phyloP scores from a whole-genome alignment of 1,284 basidiomycete genomes.

The Bondarzewia mesenterica region DNA sequence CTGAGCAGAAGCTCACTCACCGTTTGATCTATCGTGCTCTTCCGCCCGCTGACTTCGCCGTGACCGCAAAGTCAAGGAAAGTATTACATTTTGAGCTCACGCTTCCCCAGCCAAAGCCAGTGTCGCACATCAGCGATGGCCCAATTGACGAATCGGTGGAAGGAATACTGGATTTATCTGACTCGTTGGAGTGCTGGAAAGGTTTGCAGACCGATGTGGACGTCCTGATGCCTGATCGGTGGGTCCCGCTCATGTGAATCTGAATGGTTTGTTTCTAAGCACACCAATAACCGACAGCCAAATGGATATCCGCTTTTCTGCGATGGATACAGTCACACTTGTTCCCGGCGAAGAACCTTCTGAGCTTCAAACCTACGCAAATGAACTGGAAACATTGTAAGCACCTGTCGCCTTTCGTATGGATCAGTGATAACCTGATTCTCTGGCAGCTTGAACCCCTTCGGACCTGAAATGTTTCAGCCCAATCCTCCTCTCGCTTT shows the following conservation, averaged over 20 bases:
- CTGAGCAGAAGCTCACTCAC: slow-evolving; percentile 34
- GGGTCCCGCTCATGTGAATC: neutral
- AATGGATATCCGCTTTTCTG: slow-evolving; percentile 36
- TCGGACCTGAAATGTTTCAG: slow-evolving; percentile 24
- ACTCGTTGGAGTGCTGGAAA: neutral
- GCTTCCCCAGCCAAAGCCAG: slow-evolving; percentile 12
- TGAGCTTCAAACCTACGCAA: slow-evolving; percentile 34
- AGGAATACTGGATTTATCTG: neutral
- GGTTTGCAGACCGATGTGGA: slow-evolving; percentile 8
- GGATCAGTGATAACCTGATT: neutral
- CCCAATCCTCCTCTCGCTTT: slow-evolving; percentile 48
- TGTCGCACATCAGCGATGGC: neutral
- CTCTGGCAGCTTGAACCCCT: slow-evolving; percentile 24
- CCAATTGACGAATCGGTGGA: neutral
- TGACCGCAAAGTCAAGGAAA: neutral
- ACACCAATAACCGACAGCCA: slow-evolving; percentile 27
- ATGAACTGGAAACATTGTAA: slow-evolving; percentile 36
- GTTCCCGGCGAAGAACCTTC: slow-evolving; percentile 28
- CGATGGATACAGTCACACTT: slow-evolving; percentile 27
- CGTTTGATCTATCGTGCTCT: slow-evolving; percentile 49
- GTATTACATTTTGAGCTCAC: slow-evolving; percentile 20
- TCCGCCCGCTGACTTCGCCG: neutral
- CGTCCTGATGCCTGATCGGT: slow-evolving; percentile 15
- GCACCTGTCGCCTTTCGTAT: slow-evolving; percentile 16
- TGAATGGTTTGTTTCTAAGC: neutral